These are phyloP conservation scores for Ogataea ganodermae DNA, from an alignment of 805 yeast genomes.

Conservation along the genomic window DNA sequence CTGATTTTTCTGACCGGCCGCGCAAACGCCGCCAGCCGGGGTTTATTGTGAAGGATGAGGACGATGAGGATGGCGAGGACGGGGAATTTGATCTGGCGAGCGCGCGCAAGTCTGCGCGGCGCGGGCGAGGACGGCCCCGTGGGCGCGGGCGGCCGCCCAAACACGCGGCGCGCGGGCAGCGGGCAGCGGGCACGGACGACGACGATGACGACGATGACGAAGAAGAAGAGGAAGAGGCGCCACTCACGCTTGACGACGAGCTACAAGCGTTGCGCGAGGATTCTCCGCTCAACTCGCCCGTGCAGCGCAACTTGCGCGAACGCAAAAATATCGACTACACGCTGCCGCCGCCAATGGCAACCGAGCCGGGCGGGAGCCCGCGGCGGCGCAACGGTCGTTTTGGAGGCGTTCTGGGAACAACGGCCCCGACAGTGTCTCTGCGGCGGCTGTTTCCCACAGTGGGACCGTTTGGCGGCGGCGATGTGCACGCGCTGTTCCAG, in stretches of 20 bases:
- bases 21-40: constrained; percentile 23
- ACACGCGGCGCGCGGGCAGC: constrained; percentile 2
- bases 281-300: constrained; percentile 53
- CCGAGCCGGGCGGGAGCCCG: constrained; percentile 39
- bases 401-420: constrained; percentile 19
- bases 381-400: constrained; percentile 30
- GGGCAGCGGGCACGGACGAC: constrained; percentile 4
- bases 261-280: constrained; percentile 61
- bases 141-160: constrained; percentile 11
- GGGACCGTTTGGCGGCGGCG: constrained; percentile 98
- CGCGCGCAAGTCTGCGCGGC: constrained; percentile 7
- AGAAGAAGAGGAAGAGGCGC: constrained; percentile 21
- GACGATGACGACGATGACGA: constrained; percentile 16
- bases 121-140: constrained; percentile 12
- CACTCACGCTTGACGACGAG: constrained; percentile 59
- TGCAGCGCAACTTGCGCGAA: constrained; percentile 57
- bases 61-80: constrained; percentile 25
- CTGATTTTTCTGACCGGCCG: constrained; percentile 24
- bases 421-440: constrained; percentile 40
- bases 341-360: constrained; percentile 75
- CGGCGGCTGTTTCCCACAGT: constrained; percentile 87
- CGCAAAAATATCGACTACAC: constrained; percentile 77
- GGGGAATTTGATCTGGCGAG: constrained; percentile 20
- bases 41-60: constrained; percentile 31
- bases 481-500: constrained; percentile 74